These are phyloP conservation scores for Blechomonas ayalai DNA, from an alignment of 208 protist species.

Conservation along the genomic window DNA sequence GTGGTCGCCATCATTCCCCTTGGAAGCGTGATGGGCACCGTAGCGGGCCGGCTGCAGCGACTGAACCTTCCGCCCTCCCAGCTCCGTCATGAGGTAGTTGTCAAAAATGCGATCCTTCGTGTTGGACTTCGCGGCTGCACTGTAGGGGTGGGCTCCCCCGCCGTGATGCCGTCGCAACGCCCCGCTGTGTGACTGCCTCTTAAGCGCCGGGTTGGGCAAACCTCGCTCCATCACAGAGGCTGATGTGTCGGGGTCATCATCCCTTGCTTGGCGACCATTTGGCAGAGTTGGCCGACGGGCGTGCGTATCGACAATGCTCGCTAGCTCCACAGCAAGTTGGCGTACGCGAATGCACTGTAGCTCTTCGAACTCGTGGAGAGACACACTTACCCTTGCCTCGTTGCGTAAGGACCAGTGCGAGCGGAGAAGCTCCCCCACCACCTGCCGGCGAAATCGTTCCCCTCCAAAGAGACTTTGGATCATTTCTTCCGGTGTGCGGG, in stretches of 20 bases:
- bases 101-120: too few relatives aligned
- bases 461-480: constrained; percentile 83
- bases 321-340: constrained; percentile 57
- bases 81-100: too few relatives aligned
- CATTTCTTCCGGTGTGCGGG: constrained; percentile 74
- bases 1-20: neutral
- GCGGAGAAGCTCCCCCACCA: constrained; percentile 64
- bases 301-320: constrained; percentile 69
- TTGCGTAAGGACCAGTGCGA: constrained; percentile 77
- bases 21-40: neutral
- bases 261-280: neutral
- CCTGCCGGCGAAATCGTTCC: constrained; percentile 42
- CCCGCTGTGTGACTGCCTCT: constrained; percentile 10
- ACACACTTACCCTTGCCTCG: constrained; percentile 79
- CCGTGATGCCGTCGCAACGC: constrained; percentile 24
- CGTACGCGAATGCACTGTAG: constrained; percentile 73
- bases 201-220: too few relatives aligned
- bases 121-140: too few relatives aligned
- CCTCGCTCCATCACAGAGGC: too few relatives aligned
- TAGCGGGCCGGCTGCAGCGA: neutral
- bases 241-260: neutral
- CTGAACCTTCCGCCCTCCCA: too few relatives aligned
- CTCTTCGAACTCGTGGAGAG: constrained; percentile 74
- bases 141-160: too few relatives aligned
- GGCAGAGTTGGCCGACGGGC: constrained; percentile 29